Percentiles rank a stretch among this genome's conserved stretches.
phyloP scores from a whole-genome alignment of 2,329 filamentous ascomycete species.

The Aspergillus tubingensis region DNA sequence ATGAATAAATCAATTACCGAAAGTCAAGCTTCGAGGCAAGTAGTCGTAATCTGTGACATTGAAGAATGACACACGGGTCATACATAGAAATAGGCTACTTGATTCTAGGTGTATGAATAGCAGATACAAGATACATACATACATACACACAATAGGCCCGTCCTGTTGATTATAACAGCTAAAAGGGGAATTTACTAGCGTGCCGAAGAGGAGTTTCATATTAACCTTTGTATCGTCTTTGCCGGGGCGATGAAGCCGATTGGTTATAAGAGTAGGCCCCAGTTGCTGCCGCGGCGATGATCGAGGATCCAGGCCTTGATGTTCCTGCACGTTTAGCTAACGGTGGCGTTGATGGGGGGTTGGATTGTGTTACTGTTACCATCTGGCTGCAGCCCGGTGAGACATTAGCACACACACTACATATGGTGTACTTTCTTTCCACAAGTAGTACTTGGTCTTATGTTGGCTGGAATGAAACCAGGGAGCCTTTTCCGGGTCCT shows the following conservation, averaged over 20 bases:
- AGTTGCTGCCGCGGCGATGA: background rate
- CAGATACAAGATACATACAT: too few species aligned
- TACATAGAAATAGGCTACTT: background rate
- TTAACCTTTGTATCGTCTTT: background rate
- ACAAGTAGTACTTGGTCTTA: background rate
- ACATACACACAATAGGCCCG: too few species aligned
- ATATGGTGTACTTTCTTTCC: too few species aligned
- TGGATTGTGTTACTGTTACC: background rate
- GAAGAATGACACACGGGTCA: background rate
- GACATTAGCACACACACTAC: background rate
- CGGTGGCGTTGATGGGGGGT: background rate
- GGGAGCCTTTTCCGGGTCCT: background rate
- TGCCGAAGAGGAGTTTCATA: background rate
- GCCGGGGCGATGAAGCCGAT: background rate
- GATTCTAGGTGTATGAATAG: too few species aligned
- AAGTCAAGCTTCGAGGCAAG: background rate
- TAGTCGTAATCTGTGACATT: background rate
- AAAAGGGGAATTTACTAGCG: background rate
- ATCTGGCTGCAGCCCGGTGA: background rate
- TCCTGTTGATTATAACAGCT: background rate
- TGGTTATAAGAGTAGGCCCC: background rate
- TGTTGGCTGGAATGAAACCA: background rate
- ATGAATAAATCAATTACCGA: background rate
- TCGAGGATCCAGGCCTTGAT: background rate
- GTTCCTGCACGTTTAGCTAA: slow-evolving; percentile 4